Evolutionary conservation across 1,284 basidiomycete species (phyloP), one percentile per base, ranked within the genome.

Genomic region (Pseudozyma pruni): DNA sequence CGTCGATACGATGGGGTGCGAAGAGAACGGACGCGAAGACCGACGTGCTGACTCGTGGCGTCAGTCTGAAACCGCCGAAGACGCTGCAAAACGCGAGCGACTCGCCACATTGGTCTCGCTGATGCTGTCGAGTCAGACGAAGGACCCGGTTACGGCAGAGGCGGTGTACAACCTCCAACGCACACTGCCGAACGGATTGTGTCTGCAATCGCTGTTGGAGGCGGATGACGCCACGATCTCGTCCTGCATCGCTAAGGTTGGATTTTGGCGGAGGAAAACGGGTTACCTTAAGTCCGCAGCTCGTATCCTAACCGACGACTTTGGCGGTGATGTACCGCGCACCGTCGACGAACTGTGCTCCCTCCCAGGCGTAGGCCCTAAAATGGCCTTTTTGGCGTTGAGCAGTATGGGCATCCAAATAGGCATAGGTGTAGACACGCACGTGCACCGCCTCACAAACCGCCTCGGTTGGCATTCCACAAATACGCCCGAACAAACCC

Each of bases 361-460:
- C 11, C 71, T 75, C 7, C 79, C 79, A 8, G 82, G 82, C 3
- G 81, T 83, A 11, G 82, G 82, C 0, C 82, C 82, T 16, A 83
- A 83, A 38, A 83, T 83, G 74, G 79, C 82, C 0, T 84, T 82
- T 38, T 69, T 84, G 3, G 86, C 89, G 0, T 85, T 97, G 1
- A 92, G 94, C 71, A 43, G 92, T 89, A 14, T 96, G 94, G 93
- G 57, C 17, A 92, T 92, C 42, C 94, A 96, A 74, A 86, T 88
- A n/a, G 95, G 94, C 0, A 96, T 98, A 34, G 95, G 95, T 0
- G 94, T 98, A 0, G 95, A 98, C 75, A 90, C 93, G 0, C 94
- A 98, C 78, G 95, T 98, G 1, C 94, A 98, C 75, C 86, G 95
- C 1, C 94, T 98, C 55, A 93, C 93, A 13, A 95, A 97, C 75